A percentile compares a stretch with the other conserved stretches of the same genome.
These are phyloP conservation scores for Dactylis glomerata DNA, from an alignment of 176 grass and related monocot genomes.

Conservation along the genomic window DNA sequence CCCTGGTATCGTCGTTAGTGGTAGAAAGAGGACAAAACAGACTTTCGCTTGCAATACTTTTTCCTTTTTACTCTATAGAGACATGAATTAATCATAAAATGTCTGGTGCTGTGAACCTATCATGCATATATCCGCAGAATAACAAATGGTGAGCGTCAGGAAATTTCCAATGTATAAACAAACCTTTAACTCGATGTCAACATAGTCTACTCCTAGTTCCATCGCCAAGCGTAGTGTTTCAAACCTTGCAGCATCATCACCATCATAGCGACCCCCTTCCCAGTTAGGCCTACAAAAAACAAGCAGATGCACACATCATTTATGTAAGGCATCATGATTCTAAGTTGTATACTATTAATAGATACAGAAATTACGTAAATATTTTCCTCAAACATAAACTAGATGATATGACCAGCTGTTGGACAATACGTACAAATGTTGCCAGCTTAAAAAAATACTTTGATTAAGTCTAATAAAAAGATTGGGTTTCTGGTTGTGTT, in stretches of 20 bases:
- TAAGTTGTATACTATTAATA: neutral
- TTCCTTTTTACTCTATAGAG: neutral
- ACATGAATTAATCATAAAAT: constrained; percentile 7
- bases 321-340: neutral
- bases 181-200: constrained; percentile 99
- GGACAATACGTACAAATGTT: neutral
- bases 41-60: neutral
- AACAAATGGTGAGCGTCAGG: neutral
- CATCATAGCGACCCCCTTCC: constrained; percentile 94
- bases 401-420: neutral
- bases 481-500: neutral
- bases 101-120: neutral
- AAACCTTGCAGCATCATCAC: constrained; percentile 74
- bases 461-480: neutral
- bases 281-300: constrained; percentile 73
- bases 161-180: constrained; percentile 15
- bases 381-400: neutral
- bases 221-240: constrained; percentile 72
- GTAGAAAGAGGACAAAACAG: neutral
- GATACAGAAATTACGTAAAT: neutral
- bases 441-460: neutral
- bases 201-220: constrained; percentile 93
- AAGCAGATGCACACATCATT: constrained; percentile 14
- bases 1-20: neutral
- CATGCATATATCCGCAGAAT: neutral